Percentiles rank a stretch among this genome's conserved stretches.
Evolutionary conservation across 2,329 filamentous ascomycete genomes (phyloP).

Genomic region (Ophiostoma ulmi): DNA sequence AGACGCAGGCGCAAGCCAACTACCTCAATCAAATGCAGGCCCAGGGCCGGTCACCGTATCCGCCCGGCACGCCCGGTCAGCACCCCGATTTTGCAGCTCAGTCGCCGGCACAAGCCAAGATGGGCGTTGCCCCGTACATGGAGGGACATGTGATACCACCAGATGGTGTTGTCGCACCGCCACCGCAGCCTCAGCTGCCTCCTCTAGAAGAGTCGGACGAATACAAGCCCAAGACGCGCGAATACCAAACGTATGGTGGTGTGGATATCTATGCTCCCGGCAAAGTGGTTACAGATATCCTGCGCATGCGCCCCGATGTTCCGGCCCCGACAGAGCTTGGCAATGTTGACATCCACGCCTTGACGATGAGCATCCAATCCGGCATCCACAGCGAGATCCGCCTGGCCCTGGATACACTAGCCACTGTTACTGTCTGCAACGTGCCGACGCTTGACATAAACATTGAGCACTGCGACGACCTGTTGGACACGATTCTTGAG

Average conservation of each 20-base stretch:
- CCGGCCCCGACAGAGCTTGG: conserved; percentile 74
- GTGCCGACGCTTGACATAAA: conserved; percentile 60
- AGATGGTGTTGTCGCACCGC: conserved; percentile 21
- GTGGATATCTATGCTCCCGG: conserved; percentile 62
- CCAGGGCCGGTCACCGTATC: conserved; percentile 11
- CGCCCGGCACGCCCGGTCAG: not conserved
- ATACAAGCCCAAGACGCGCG: conserved; percentile 52
- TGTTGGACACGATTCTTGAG: conserved; percentile 82
- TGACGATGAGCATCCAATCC: conserved; percentile 84
- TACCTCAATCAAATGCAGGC: conserved; percentile 11
- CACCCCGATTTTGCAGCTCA: conserved; percentile 41
- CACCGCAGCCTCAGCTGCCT: conserved; percentile 32
- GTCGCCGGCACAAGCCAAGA: conserved; percentile 43
- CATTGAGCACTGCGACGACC: conserved; percentile 73
- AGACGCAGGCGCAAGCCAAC: conserved; percentile 10
- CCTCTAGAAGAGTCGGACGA: conserved; percentile 46
- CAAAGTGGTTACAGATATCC: conserved; percentile 61
- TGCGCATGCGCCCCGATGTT: conserved; percentile 65
- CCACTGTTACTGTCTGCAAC: conserved; percentile 59
- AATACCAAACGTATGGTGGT: conserved; percentile 62
- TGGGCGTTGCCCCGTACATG: conserved; percentile 33
- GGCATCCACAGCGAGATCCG: conserved; percentile 88
- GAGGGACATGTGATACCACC: conserved; percentile 31
- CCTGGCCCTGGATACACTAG: conserved; percentile 78
- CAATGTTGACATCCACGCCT: conserved; percentile 80